A percentile compares a stretch with the other conserved stretches of the same genome.
Evolutionary conservation across 2,329 filamentous ascomycete genomes (phyloP).

Genomic region (Fusarium sp.): DNA sequence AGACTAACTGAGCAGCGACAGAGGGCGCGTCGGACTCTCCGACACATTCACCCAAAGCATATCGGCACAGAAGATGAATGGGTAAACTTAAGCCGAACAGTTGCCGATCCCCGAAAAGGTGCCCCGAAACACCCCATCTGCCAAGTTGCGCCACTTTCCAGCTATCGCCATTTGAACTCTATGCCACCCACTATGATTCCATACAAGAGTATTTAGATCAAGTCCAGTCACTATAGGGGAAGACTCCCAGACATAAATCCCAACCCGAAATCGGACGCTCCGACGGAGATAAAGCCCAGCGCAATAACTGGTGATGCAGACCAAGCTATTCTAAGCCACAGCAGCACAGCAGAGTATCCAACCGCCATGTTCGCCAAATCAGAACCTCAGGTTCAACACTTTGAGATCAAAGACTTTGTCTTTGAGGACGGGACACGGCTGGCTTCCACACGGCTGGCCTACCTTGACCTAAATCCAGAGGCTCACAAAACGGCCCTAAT

Average conservation of each 20-base stretch:
- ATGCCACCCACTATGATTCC: background rate
- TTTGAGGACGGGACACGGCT: slow-evolving; percentile 49
- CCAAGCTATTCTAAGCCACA: background rate
- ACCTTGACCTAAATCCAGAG: slow-evolving; percentile 22
- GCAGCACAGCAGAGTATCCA: background rate
- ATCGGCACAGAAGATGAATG: background rate
- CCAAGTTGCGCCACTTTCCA: background rate
- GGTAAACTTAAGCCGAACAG: background rate
- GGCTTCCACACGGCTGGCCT: slow-evolving; percentile 44
- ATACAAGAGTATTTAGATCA: background rate
- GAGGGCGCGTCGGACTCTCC: background rate
- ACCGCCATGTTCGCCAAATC: background rate
- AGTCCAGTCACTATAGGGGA: background rate
- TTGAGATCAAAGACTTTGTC: slow-evolving; percentile 1
- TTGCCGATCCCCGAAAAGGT: background rate
- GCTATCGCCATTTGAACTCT: background rate
- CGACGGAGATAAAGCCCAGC: background rate
- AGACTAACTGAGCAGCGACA: background rate
- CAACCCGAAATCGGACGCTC: background rate
- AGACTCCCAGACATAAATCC: background rate
- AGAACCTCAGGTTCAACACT: background rate
- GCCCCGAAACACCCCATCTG: background rate
- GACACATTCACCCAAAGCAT: background rate
- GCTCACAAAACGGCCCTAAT: slow-evolving; percentile 54
- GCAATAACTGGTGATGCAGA: background rate